Evolutionary conservation across 257 asterid genomes (phyloP).

Genomic region (Solanum verrucosum): DNA sequence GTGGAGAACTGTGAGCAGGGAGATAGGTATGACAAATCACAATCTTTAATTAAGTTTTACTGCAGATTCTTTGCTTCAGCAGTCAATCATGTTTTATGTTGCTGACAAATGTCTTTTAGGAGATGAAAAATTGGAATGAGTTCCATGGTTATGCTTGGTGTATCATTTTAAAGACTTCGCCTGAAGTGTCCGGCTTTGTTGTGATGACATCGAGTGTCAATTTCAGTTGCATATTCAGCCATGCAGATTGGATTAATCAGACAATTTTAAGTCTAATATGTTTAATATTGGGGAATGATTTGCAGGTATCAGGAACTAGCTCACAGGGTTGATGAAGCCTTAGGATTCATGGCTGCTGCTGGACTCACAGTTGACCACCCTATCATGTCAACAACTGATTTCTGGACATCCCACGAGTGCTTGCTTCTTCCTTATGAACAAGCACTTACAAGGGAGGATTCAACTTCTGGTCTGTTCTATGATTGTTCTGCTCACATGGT

Average conservation of each 20-base stretch:
- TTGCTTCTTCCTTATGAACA: constrained; percentile 74
- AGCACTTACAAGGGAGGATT: constrained; percentile 66
- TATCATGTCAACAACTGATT: constrained; percentile 66
- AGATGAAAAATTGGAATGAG: not conserved
- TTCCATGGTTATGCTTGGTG: not conserved
- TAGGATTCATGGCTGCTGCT: constrained; percentile 86
- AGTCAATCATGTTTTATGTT: not conserved
- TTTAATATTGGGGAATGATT: constrained; percentile 5
- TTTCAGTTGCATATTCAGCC: not conserved
- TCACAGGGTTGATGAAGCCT: constrained; percentile 81
- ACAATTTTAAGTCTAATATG: not conserved
- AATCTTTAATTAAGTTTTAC: not conserved
- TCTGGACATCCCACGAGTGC: constrained; percentile 88
- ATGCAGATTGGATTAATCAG: not conserved
- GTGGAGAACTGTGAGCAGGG: constrained; percentile 84
- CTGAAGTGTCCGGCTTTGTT: not conserved
- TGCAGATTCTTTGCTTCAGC: not conserved
- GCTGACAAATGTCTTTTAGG: not conserved
- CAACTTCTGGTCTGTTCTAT: constrained; percentile 67
- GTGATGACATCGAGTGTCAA: not conserved
- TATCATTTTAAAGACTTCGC: not conserved
- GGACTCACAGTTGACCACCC: constrained; percentile 80
- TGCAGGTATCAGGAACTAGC: constrained; percentile 74
- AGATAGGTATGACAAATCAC: constrained; percentile 43
- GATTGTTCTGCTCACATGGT: constrained; percentile 94